Conservation (phyloP, 805 yeast genomes). For the Starmerella potacharoeniae region DNA sequence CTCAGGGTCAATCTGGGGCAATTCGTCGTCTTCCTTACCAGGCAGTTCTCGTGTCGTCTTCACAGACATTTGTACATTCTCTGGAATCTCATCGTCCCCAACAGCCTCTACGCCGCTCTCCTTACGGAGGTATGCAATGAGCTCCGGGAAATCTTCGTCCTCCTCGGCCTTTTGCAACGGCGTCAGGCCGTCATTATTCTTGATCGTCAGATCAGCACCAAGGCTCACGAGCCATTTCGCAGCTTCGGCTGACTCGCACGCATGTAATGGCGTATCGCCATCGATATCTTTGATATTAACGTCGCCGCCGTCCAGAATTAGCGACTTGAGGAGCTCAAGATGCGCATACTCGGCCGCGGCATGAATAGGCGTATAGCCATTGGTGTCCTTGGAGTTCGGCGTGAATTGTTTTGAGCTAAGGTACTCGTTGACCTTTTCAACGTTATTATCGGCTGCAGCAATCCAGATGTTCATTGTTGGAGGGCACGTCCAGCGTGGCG, state of each 20-base stretch:
- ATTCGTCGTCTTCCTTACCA: slow-evolving; percentile 35
- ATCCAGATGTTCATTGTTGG: slow-evolving; percentile 66
- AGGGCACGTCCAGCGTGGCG: neutral
- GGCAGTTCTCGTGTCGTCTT: slow-evolving; percentile 19
- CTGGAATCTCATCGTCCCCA: slow-evolving; percentile 19
- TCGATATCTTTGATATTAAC: slow-evolving; percentile 73
- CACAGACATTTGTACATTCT: slow-evolving; percentile 22
- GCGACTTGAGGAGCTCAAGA: slow-evolving; percentile 46
- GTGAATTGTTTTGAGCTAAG: slow-evolving; percentile 42
- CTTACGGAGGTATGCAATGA: slow-evolving; percentile 49
- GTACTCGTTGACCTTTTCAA: slow-evolving; percentile 44
- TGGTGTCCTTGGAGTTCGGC: slow-evolving; percentile 71
- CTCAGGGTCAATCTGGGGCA: slow-evolving; percentile 30
- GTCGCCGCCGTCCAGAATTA: slow-evolving; percentile 58
- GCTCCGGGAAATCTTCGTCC: slow-evolving; percentile 63
- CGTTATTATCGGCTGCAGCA: slow-evolving; percentile 80
- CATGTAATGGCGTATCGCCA: slow-evolving; percentile 93
- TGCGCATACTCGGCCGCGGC: slow-evolving; percentile 96
- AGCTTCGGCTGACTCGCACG: slow-evolving; percentile 57
- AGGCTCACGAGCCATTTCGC: slow-evolving; percentile 60
- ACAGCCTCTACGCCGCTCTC: slow-evolving; percentile 30
- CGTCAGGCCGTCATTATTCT: slow-evolving; percentile 66
- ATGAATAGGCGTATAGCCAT: slow-evolving; percentile 94
- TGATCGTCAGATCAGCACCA: slow-evolving; percentile 51
- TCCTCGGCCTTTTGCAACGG: slow-evolving; percentile 70